Base-by-base conservation (phyloP, 805 yeast genomes). In the Sugiyamaella marilandica region DNA sequence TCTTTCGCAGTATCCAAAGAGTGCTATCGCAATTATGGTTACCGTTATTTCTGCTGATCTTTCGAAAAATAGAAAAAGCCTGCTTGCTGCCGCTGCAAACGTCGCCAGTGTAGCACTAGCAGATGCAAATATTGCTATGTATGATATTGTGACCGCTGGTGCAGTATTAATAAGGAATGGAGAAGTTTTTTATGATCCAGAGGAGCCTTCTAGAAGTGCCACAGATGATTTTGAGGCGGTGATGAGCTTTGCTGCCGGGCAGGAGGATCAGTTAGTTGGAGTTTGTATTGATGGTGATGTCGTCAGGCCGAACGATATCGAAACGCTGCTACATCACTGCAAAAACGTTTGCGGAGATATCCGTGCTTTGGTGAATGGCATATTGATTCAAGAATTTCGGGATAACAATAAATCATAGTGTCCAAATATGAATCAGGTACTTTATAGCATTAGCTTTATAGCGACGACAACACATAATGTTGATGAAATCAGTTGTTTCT, bases 1-100 rank as follows among this genome's bases (percentile, higher is more conserved):
- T 16, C 71, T 88, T 33, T 79, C 79, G 11, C 82, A 83, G 56
- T 94, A 94, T 66, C 97, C 98, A 3, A 92, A 92, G 68, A 87
- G 96, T 2, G 82, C 91, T 16, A 87, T 92, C 53, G 94, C 85
- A 62, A 77, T 92, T 13, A 84, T 83, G 56, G 73, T 94, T 5
- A 80, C 84, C 37, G 72, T 92, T 7, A 75, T 91, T 29, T 74
- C 84, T 7, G 59, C 68, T 37, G 65, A 77, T 29, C 68, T 76
- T 29, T 71, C 78, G 37, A 68, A 71, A 32, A 65, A 59, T n/a
- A 18, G 19, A 8, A 44, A 50, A 24, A 54, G 65, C 10, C 68
- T 77, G 50, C 65, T 73, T 19, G 74, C 77, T 21, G 79, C 83
- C 71, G 70, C 83, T 2, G 74, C 80, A n/a, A 83, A 82, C 57